Evolutionary conservation across 2,329 filamentous ascomycete species (phyloP).

Genomic region (Aspergillus amoenus): DNA sequence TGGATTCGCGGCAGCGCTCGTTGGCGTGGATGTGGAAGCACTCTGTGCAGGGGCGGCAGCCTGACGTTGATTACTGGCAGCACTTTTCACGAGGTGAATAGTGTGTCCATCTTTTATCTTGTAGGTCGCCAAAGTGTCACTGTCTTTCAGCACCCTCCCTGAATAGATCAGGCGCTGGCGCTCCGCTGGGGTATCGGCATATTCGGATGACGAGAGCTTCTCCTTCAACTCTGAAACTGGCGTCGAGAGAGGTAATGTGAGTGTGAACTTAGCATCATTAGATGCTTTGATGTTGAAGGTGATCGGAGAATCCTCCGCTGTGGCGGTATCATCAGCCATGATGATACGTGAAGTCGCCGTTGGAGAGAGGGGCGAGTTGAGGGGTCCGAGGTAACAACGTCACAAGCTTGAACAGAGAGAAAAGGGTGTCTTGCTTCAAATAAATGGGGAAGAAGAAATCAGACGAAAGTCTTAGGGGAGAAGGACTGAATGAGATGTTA

Average conservation of each 20-base stretch:
- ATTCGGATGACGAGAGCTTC: conserved; percentile 77
- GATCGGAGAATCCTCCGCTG: conserved; percentile 69
- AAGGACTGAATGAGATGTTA: neutral
- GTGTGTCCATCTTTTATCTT: conserved; percentile 97
- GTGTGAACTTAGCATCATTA: conserved; percentile 77
- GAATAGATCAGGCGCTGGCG: conserved; percentile 97
- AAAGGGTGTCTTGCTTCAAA: neutral
- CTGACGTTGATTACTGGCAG: conserved; percentile 73
- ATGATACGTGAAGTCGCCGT: conserved; percentile 20
- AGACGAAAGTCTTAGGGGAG: conserved; percentile 1
- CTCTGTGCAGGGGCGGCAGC: conserved; percentile 54
- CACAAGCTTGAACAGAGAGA: conserved; percentile 8
- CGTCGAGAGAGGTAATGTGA: conserved; percentile 75
- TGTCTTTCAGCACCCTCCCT: conserved; percentile 92
- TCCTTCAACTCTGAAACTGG: conserved; percentile 84
- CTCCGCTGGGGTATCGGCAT: conserved; percentile 82
- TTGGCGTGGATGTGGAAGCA: conserved; percentile 32
- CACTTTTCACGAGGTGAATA: conserved; percentile 94
- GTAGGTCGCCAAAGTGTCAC: conserved; percentile 78
- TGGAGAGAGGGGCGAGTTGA: conserved; percentile 9
- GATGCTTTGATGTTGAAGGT: conserved; percentile 98
- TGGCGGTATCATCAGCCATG: conserved; percentile 42
- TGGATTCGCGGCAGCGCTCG: conserved; percentile 33
- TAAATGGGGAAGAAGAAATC: neutral
- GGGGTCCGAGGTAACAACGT: conserved; percentile 10